Evolutionary conservation across 352 stramenopile species (phyloP).

Genomic region (Pythium volutum): DNA sequence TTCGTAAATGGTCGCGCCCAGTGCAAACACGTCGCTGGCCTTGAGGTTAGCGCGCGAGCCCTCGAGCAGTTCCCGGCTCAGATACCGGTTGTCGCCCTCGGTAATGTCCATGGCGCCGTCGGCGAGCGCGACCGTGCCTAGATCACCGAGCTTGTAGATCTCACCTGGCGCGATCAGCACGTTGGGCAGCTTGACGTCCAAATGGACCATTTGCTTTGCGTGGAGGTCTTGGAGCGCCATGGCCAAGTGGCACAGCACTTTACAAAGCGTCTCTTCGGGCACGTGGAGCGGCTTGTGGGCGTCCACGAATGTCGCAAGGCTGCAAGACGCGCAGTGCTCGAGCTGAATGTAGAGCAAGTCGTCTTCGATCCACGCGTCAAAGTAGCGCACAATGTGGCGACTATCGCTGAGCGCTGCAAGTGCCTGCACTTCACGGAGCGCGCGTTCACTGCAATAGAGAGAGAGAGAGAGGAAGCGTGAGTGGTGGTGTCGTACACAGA

Average conservation of each 20-base stretch:
- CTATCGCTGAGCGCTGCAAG: conserved; percentile 74
- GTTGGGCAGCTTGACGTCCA: conserved; percentile 88
- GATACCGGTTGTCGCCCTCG: conserved; percentile 84
- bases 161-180: conserved; percentile 58
- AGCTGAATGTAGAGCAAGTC: conserved; percentile 87
- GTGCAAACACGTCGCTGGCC: conserved; percentile 80
- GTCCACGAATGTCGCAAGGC: conserved; percentile 58
- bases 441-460: conserved; percentile 45
- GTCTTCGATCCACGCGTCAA: conserved; percentile 88
- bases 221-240: conserved; percentile 83
- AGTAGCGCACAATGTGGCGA: conserved; percentile 82
- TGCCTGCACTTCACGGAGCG: conserved; percentile 78
- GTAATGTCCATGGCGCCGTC: conserved; percentile 85
- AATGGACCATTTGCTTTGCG: conserved; percentile 80
- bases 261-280: conserved; percentile 69
- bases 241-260: conserved; percentile 71
- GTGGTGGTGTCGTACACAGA: too few relatives aligned
- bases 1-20: conserved; percentile 84
- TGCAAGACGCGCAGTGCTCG: conserved; percentile 69
- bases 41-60: conserved; percentile 72
- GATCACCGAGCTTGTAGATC: conserved; percentile 79
- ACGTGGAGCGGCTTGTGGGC: conserved; percentile 60
- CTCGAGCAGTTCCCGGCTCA: conserved; percentile 80
- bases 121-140: conserved; percentile 75
- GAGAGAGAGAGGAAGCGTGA: neutral